Conservation (phyloP, 1,284 basidiomycete genomes). For the Pseudozyma pruni region DNA sequence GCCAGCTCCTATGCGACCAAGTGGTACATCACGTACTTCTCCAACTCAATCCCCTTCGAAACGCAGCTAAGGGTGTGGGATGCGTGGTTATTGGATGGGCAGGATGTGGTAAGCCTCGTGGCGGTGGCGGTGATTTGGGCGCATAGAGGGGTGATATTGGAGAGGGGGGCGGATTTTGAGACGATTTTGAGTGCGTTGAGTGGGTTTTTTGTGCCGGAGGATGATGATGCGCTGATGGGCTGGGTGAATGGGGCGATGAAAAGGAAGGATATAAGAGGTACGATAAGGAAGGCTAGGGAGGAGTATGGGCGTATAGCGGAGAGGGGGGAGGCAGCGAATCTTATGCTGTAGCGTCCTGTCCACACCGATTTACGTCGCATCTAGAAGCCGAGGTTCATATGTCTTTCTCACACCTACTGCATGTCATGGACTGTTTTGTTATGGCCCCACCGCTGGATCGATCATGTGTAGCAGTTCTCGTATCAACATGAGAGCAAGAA, state of each 20-base stretch:
- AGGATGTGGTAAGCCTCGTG: slow-evolving; percentile 85
- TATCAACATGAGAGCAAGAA: no score
- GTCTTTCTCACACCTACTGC: no score
- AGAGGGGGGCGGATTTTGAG: slow-evolving; percentile 46
- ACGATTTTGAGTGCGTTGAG: slow-evolving; percentile 50
- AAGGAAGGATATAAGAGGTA: slow-evolving; percentile 23
- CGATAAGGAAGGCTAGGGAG: slow-evolving; percentile 20
- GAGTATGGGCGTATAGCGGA: slow-evolving; percentile 28
- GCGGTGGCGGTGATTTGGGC: slow-evolving; percentile 90
- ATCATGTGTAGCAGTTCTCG: no score
- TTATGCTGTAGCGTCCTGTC: slow-evolving; percentile 17
- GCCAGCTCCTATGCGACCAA: slow-evolving; percentile 96
- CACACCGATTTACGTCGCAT: no score
- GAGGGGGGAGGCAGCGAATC: slow-evolving; percentile 13
- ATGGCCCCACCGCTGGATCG: no score
- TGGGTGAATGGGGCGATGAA: slow-evolving; percentile 53
- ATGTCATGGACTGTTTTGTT: no score
- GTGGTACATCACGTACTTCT: slow-evolving; percentile 94
- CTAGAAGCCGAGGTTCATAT: no score
- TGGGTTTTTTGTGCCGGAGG: slow-evolving; percentile 56
- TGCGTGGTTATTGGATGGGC: slow-evolving; percentile 86
- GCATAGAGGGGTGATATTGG: slow-evolving; percentile 70
- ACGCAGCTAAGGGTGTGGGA: slow-evolving; percentile 96
- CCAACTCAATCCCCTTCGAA: slow-evolving; percentile 95
- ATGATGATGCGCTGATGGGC: slow-evolving; percentile 59